Evolutionary conservation across 345 rosid genomes (phyloP).

Genomic region (Jatropha curcas): DNA sequence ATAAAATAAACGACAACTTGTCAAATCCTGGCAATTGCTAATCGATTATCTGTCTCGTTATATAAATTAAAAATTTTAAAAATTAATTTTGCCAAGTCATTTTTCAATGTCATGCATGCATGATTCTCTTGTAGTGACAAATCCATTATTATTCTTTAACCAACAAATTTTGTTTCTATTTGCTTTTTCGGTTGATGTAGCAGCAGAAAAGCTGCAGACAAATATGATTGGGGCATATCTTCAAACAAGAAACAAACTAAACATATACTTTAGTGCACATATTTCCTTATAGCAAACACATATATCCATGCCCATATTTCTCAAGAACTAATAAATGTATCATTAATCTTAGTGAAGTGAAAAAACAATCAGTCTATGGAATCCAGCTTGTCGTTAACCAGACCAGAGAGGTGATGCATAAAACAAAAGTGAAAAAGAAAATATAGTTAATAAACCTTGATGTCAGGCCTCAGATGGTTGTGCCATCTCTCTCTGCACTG

Average conservation of each 20-base stretch:
- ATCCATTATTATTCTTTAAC: not conserved
- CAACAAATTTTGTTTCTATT: slow-evolving; percentile 16
- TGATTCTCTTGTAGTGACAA: not conserved
- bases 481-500: slow-evolving; percentile 99
- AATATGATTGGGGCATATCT: not conserved
- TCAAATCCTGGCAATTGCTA: too few species aligned
- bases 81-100: slow-evolving; percentile 11
- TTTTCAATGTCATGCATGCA: slow-evolving; percentile 9
- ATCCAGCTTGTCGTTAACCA: not conserved
- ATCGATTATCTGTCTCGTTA: too few species aligned
- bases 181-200: not conserved
- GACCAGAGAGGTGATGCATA: not conserved
- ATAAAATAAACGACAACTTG: too few species aligned
- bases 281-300: too few species aligned
- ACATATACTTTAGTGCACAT: too few species aligned
- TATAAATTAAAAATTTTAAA: too few species aligned
- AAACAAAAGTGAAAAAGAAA: not conserved
- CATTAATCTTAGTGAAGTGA: too few species aligned
- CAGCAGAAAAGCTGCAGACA: not conserved
- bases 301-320: too few species aligned
- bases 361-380: too few species aligned
- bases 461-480: slow-evolving; percentile 86
- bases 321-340: too few species aligned
- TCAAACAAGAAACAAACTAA: slow-evolving; percentile 11
- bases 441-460: slow-evolving; percentile 45